phyloP scores from a whole-genome alignment of 148 eudicot species.

The Heliamphora exappendiculata region DNA sequence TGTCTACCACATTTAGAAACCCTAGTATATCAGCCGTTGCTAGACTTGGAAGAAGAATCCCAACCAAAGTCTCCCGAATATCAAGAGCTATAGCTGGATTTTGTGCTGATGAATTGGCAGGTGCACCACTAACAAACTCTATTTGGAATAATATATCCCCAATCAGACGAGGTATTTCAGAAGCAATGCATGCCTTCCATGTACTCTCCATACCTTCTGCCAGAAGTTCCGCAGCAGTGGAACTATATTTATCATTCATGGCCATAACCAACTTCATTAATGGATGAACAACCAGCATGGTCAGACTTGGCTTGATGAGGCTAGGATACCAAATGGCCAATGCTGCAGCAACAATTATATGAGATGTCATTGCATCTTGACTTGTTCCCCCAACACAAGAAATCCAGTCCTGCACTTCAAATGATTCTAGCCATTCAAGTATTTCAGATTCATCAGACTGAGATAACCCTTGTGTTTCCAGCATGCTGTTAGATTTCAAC shows the following conservation, averaged over 20 bases:
- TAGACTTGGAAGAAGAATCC: conserved; percentile 85
- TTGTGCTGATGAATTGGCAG: conserved; percentile 37
- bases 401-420: conserved; percentile 89
- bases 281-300: conserved; percentile 67
- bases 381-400: conserved; percentile 92
- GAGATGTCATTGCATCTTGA: conserved; percentile 97
- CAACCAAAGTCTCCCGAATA: conserved; percentile 68
- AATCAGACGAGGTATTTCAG: conserved; percentile 80
- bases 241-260: conserved; percentile 88
- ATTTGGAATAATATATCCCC: conserved; percentile 88
- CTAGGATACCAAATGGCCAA: conserved; percentile 93
- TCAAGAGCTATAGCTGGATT: conserved; percentile 50
- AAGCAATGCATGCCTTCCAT: conserved; percentile 77
- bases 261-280: conserved; percentile 84
- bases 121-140: conserved; percentile 76
- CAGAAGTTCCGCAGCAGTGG: conserved; percentile 88
- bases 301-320: conserved; percentile 75
- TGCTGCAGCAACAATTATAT: conserved; percentile 91
- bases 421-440: conserved; percentile 77
- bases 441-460: conserved; percentile 43
- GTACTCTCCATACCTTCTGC: conserved; percentile 99
- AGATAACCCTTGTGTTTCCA: conserved; percentile 24
- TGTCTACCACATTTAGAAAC: conserved; percentile 76
- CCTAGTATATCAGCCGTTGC: conserved; percentile 86
- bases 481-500: conserved; percentile 19